Evolutionary conservation across 2,329 filamentous ascomycete genomes (phyloP).

Genomic region (Phoma sp.): DNA sequence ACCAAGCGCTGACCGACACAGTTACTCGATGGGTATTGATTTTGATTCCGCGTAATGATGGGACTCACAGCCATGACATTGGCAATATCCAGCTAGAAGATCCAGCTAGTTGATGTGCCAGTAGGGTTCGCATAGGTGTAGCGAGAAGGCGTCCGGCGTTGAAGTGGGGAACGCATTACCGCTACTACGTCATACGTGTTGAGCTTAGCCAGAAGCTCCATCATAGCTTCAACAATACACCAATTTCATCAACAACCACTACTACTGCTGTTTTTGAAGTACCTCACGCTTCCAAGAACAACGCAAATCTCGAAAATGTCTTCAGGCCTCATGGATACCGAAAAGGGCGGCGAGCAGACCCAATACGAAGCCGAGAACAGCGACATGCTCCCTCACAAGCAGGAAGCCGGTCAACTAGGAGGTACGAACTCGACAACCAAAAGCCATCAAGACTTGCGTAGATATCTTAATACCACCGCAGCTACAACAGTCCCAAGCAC

Average conservation of each 20-base stretch:
- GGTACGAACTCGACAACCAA: conserved; percentile 44
- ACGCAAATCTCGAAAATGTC: conserved; percentile 50
- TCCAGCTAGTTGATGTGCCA: not conserved
- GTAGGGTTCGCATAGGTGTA: not conserved
- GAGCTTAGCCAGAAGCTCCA: conserved; percentile 11
- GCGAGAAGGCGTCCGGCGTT: conserved; percentile 24
- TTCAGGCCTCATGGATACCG: conserved; percentile 63
- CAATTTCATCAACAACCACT: not conserved
- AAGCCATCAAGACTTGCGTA: not conserved
- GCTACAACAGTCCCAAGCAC: conserved; percentile 23
- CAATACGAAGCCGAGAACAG: conserved; percentile 66
- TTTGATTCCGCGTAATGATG: conserved; percentile 47
- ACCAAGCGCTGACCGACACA: conserved; percentile 28
- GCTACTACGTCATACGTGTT: conserved; percentile 26
- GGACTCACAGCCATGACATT: not conserved
- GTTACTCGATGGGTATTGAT: conserved; percentile 72
- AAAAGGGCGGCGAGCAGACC: conserved; percentile 64
- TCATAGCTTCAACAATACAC: conserved; percentile 16
- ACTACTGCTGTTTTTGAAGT: not conserved
- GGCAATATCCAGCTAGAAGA: not conserved
- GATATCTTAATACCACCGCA: not conserved
- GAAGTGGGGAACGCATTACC: conserved; percentile 18
- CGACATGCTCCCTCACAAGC: conserved; percentile 58
- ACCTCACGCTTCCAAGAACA: not conserved
- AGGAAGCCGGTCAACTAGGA: conserved; percentile 64